Percentiles rank a stretch among this genome's conserved stretches.
Conservation (phyloP, 179 eudicot species). For the Corrigiola litoralis region DNA sequence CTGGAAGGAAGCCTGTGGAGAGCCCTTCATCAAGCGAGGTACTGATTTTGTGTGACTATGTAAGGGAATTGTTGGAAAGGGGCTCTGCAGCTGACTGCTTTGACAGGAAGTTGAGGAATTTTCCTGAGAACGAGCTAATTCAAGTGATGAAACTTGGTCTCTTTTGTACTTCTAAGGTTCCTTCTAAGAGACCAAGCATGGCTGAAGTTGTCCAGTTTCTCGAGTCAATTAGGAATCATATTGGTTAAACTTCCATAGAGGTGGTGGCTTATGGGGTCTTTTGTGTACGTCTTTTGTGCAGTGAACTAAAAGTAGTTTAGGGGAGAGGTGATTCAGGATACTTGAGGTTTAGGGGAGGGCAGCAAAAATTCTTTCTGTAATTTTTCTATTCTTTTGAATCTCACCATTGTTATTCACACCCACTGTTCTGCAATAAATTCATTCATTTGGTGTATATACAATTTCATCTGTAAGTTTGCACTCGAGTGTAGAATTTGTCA, state of each 20-base stretch:
- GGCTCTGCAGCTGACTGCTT: constrained; percentile 73
- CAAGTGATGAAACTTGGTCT: constrained; percentile 93
- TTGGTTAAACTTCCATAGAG: background rate
- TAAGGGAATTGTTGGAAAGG: constrained; percentile 56
- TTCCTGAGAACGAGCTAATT: constrained; percentile 69
- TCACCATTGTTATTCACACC: constrained; percentile 25
- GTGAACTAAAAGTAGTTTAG: constrained; percentile 9
- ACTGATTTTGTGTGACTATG: constrained; percentile 76
- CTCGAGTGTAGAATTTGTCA: no score
- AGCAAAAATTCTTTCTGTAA: constrained; percentile 47
- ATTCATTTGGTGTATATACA: constrained; percentile 28
- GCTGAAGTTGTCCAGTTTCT: constrained; percentile 79
- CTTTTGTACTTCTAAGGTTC: constrained; percentile 64
- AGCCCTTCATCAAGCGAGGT: constrained; percentile 64
- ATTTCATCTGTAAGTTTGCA: no score
- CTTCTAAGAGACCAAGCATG: constrained; percentile 88
- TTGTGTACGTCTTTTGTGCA: constrained; percentile 16
- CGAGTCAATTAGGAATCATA: constrained; percentile 54
- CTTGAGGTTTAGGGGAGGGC: constrained; percentile 15
- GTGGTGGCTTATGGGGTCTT: background rate
- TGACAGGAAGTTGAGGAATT: constrained; percentile 66
- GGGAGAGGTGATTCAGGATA: constrained; percentile 6
- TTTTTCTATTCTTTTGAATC: constrained; percentile 21
- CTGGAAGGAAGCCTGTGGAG: constrained; percentile 92
- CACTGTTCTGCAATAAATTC: constrained; percentile 29